Conservation (phyloP, 257 asterid genomes). For the Nicotiana paniculata region DNA sequence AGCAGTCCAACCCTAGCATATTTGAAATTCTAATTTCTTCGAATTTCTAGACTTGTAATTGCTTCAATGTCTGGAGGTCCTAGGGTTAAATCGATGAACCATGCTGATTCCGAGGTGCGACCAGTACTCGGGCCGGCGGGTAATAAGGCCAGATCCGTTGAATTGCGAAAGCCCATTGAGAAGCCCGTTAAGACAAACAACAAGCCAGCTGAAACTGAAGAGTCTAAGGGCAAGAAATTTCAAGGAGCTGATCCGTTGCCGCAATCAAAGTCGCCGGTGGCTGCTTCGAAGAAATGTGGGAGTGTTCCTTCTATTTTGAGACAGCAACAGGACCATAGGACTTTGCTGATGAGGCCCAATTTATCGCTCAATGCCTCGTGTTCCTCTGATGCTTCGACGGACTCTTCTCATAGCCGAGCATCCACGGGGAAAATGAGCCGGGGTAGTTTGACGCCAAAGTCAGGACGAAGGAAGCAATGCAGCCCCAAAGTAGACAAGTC, state of each 20-base stretch:
- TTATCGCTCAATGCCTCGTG: slow-evolving; percentile 75
- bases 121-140: slow-evolving; percentile 84
- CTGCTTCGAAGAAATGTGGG: slow-evolving; percentile 37
- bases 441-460: slow-evolving; percentile 31
- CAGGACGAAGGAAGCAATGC: slow-evolving; percentile 47
- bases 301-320: slow-evolving; percentile 41
- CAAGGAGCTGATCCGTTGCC: slow-evolving; percentile 29
- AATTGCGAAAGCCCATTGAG: slow-evolving; percentile 42
- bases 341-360: slow-evolving; percentile 24
- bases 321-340: slow-evolving; percentile 44
- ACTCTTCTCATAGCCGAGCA: slow-evolving; percentile 80
- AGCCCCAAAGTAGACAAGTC: slow-evolving; percentile 25
- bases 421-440: slow-evolving; percentile 69
- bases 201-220: slow-evolving; percentile 31
- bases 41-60: background rate
- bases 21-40: background rate
- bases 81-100: slow-evolving; percentile 49
- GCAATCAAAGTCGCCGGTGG: slow-evolving; percentile 23
- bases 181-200: slow-evolving; percentile 34
- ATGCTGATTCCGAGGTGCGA: slow-evolving; percentile 45
- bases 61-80: slow-evolving; percentile 67
- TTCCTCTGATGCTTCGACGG: slow-evolving; percentile 92
- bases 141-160: slow-evolving; percentile 60
- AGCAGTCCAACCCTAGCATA: background rate
- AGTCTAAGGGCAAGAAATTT: slow-evolving; percentile 28